Conservation (phyloP, 805 yeast species). For the Saccharomycopsis sp. region DNA sequence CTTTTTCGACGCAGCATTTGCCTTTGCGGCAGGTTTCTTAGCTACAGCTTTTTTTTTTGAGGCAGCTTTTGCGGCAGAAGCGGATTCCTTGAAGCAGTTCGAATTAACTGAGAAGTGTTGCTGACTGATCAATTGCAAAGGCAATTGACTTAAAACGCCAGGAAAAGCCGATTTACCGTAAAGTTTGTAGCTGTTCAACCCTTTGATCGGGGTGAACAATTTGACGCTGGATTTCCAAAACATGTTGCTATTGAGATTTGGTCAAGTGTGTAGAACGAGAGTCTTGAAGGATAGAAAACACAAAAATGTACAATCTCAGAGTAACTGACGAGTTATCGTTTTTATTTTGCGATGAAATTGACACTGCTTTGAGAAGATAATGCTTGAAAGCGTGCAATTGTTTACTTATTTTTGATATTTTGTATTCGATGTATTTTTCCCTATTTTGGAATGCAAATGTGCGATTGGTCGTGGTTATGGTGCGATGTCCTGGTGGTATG, state of each 20-base stretch:
- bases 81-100: neutral
- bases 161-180: neutral
- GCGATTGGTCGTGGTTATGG: no score
- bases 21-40: constrained; percentile 5
- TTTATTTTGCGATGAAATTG: no score
- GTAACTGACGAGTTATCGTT: no score
- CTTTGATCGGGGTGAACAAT: neutral
- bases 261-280: neutral
- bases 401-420: no score
- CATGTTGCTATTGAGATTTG: neutral
- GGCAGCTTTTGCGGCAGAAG: neutral
- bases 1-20: neutral
- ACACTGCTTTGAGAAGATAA: no score
- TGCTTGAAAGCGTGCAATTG: no score
- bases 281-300: neutral
- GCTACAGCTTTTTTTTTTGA: neutral
- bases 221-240: neutral
- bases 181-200: neutral
- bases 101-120: neutral
- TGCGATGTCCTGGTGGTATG: no score
- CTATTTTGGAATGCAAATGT: no score
- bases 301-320: no score
- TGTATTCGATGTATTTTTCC: no score
- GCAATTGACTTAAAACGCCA: no score
- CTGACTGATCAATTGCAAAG: neutral